These are phyloP conservation scores for Phytophthora brassicae DNA, from an alignment of 352 stramenopile genomes.

Conservation along the genomic window DNA sequence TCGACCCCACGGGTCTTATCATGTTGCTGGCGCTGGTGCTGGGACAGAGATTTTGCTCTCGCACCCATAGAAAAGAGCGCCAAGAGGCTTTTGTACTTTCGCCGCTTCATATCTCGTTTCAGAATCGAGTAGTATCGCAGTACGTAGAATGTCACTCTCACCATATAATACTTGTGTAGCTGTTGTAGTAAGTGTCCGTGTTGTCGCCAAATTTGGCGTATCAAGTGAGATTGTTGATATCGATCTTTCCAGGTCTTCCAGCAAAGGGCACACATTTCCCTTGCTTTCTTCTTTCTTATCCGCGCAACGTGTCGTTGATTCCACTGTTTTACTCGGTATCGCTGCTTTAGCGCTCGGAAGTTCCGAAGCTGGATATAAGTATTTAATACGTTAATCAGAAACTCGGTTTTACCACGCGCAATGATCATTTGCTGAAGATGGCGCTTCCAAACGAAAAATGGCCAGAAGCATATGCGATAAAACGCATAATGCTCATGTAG, in stretches of 20 bases:
- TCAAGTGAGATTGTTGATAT: constrained; percentile 16
- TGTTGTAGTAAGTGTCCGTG: constrained; percentile 58
- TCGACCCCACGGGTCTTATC: constrained; percentile 1
- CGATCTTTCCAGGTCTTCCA: constrained; percentile 41
- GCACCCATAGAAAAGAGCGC: constrained; percentile 21
- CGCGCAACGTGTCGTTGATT: constrained; percentile 32
- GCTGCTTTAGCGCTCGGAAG: constrained; percentile 49
- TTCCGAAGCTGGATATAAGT: constrained; percentile 64
- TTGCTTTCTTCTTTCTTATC: constrained; percentile 27
- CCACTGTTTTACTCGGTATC: constrained; percentile 35
- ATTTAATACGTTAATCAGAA: constrained; percentile 52
- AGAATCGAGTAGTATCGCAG: constrained; percentile 67
- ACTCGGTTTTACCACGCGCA: constrained; percentile 55
- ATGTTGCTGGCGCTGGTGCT: constrained; percentile 13
- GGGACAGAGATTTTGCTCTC: constrained; percentile 15
- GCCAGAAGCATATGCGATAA: constrained; percentile 71
- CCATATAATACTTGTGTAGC: constrained; percentile 64
- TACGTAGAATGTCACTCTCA: constrained; percentile 52
- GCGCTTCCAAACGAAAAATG: constrained; percentile 82
- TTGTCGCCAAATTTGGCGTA: constrained; percentile 46
- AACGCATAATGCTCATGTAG: constrained; percentile 55
- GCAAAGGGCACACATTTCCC: constrained; percentile 20
- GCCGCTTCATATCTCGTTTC: constrained; percentile 46
- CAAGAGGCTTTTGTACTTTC: constrained; percentile 42
- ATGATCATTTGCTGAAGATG: constrained; percentile 71